phyloP scores from a whole-genome alignment of 352 stramenopile genomes.

The Pythium plurisporium region DNA sequence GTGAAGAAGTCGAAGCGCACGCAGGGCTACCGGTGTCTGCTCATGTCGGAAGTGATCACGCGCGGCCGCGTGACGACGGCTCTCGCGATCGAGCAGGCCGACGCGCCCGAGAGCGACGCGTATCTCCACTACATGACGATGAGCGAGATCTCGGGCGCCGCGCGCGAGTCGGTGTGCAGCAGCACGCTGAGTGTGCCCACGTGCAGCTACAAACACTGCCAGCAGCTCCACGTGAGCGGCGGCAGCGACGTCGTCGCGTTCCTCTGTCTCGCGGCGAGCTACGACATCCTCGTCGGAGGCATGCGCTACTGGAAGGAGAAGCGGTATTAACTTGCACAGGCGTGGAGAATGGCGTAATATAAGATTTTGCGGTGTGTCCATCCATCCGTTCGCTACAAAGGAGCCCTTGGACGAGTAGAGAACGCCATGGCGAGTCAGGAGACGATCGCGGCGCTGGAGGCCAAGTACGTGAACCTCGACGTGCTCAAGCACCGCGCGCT shows the following conservation, averaged over 20 bases:
- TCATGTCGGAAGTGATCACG: conserved; percentile 81
- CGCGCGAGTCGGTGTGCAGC: conserved; percentile 60
- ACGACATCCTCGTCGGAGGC: conserved; percentile 72
- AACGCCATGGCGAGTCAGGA: conserved; percentile 37
- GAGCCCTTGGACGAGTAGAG: too few species aligned
- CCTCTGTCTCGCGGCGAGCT: conserved; percentile 63
- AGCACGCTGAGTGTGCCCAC: conserved; percentile 67
- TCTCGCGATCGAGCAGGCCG: conserved; percentile 60
- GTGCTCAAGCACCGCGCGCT: conserved; percentile 67
- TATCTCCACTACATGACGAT: conserved; percentile 76
- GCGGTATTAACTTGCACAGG: conserved; percentile 50
- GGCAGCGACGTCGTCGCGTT: conserved; percentile 75
- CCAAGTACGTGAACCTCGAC: conserved; percentile 55
- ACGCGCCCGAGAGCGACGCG: conserved; percentile 37
- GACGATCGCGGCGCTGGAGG: conserved; percentile 47
- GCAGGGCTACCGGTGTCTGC: conserved; percentile 60
- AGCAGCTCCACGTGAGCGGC: conserved; percentile 68
- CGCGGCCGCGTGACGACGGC: conserved; percentile 74
- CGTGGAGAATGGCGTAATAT: conserved; percentile 9
- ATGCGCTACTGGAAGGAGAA: conserved; percentile 73
- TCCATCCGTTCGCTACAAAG: conserved; percentile 1
- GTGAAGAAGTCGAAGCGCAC: conserved; percentile 71
- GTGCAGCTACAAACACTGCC: conserved; percentile 62
- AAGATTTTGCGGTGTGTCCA: conserved; percentile 20
- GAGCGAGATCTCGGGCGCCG: conserved; percentile 61